A percentile compares a stretch with the other conserved stretches of the same genome.
These are phyloP conservation scores for Colletotrichum tropicicola DNA, from an alignment of 2,329 filamentous ascomycete species.

Conservation along the genomic window DNA sequence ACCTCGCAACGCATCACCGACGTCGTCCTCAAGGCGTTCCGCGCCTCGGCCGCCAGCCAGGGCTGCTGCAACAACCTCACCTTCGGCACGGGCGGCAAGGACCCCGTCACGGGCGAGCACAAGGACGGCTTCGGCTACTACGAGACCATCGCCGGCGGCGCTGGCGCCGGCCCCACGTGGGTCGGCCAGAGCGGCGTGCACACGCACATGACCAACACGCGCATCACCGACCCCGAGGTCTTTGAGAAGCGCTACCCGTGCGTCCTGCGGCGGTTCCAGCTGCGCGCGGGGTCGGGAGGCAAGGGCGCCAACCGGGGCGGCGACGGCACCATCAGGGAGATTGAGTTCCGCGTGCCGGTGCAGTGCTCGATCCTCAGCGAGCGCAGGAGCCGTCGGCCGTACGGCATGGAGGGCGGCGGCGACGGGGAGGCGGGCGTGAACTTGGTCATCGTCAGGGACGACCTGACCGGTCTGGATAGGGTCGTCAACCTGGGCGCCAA, in stretches of 20 bases:
- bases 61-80: slow-evolving; percentile 88
- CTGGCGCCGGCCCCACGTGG: slow-evolving; percentile 78
- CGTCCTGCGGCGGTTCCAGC: slow-evolving; percentile 73
- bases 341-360: slow-evolving; percentile 82
- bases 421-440: slow-evolving; percentile 76
- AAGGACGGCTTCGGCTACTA: slow-evolving; percentile 82
- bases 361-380: slow-evolving; percentile 84
- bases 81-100: slow-evolving; percentile 81
- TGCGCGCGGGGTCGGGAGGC: slow-evolving; percentile 71
- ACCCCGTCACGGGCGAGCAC: slow-evolving; percentile 58
- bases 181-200: slow-evolving; percentile 81
- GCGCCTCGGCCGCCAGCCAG: slow-evolving; percentile 80
- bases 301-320: slow-evolving; percentile 75
- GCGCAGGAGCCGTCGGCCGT: slow-evolving; percentile 78
- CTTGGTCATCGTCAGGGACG: slow-evolving; percentile 64
- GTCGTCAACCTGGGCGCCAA: slow-evolving; percentile 35
- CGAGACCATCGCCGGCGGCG: slow-evolving; percentile 84
- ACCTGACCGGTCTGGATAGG: slow-evolving; percentile 40
- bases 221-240: slow-evolving; percentile 83
- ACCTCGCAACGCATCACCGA: slow-evolving; percentile 85
- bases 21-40: slow-evolving; percentile 82
- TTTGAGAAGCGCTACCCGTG: slow-evolving; percentile 82
- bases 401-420: slow-evolving; percentile 77
- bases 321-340: slow-evolving; percentile 80
- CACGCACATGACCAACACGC: slow-evolving; percentile 87